Conservation (phyloP, 2,329 filamentous ascomycete genomes). For the Penicillium sp. region DNA sequence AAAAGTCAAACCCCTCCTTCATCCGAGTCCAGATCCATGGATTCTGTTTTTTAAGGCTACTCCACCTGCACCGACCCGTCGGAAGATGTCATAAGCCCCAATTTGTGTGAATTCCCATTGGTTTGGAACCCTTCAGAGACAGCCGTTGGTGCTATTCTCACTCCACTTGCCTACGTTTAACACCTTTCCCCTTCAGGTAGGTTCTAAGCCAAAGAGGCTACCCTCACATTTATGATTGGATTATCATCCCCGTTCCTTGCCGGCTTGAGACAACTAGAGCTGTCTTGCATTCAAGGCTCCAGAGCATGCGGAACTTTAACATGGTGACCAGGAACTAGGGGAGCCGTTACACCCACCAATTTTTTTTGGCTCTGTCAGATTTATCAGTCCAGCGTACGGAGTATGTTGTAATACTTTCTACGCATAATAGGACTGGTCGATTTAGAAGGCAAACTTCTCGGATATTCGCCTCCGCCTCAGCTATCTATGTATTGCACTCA, state of each 20-base stretch:
- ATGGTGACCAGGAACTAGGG: neutral
- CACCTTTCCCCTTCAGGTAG: constrained; percentile 5
- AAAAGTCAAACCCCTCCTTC: neutral
- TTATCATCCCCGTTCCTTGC: neutral
- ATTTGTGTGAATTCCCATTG: neutral
- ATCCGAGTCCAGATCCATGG: constrained; percentile 6
- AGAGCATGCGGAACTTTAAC: neutral
- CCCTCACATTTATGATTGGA: constrained; percentile 1
- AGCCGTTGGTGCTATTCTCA: constrained; percentile 20
- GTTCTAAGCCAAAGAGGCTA: constrained; percentile 4
- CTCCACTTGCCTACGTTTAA: constrained; percentile 10
- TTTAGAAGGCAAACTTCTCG: neutral
- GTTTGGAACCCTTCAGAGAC: constrained; percentile 7
- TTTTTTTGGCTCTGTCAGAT: constrained; percentile 5
- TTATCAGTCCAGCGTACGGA: neutral
- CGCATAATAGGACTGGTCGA: neutral
- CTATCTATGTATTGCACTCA: neutral
- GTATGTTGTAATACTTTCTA: neutral
- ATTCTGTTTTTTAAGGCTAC: constrained; percentile 12
- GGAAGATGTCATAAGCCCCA: constrained; percentile 5
- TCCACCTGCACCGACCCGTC: constrained; percentile 23
- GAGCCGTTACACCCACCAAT: neutral
- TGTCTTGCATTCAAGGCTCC: constrained; percentile 1
- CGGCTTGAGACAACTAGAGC: neutral
- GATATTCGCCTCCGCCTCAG: neutral